A percentile compares a stretch with the other conserved stretches of the same genome.
Conservation (phyloP, 176 grass and related monocot species). For the Zoysia pacifica region DNA sequence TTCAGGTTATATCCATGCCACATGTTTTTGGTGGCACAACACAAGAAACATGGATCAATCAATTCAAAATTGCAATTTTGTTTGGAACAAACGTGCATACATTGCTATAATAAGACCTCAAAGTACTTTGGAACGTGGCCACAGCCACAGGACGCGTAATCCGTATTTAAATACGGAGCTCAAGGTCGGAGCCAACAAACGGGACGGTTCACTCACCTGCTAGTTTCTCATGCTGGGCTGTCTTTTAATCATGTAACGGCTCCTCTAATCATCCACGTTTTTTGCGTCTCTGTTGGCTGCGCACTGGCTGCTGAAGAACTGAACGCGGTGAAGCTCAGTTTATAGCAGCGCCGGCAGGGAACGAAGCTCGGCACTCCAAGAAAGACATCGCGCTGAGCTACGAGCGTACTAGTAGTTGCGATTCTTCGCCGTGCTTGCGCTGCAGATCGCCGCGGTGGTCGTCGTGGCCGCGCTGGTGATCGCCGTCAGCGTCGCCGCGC, state of each 20-base stretch:
- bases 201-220: not conserved
- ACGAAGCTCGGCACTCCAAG: not conserved
- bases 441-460: not conserved
- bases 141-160: not conserved
- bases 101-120: too few relatives aligned
- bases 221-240: too few relatives aligned
- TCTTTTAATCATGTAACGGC: too few relatives aligned
- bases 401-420: not conserved
- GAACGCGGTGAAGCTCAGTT: too few relatives aligned
- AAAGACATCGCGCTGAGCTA: not conserved
- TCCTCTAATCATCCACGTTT: not conserved
- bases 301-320: not conserved
- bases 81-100: too few relatives aligned
- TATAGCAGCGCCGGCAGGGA: too few relatives aligned
- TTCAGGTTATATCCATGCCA: too few relatives aligned
- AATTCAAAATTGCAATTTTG: too few relatives aligned
- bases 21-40: too few relatives aligned
- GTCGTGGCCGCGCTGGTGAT: too few relatives aligned
- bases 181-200: not conserved
- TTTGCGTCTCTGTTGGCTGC: not conserved
- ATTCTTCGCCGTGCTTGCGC: not conserved
- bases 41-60: too few relatives aligned
- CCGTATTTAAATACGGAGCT: not conserved
- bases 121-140: not conserved
- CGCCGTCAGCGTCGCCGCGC: not conserved